A percentile compares a stretch with the other conserved stretches of the same genome.
phyloP scores from a whole-genome alignment of 805 yeast genomes.

The Myxozyma mucilagina region DNA sequence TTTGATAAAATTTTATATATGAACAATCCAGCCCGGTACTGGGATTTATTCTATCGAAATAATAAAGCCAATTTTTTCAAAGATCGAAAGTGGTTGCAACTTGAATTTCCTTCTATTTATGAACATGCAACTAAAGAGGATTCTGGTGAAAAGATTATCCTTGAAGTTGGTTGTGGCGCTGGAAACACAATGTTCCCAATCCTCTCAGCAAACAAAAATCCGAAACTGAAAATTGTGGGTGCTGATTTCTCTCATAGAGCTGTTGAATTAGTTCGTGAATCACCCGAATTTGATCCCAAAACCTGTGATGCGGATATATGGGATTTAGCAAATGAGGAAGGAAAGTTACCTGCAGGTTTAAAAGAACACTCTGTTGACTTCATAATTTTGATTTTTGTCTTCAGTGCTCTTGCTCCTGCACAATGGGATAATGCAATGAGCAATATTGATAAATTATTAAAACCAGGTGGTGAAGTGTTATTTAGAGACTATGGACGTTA shows the following conservation, averaged over 20 bases:
- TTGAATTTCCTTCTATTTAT: slow-evolving; percentile 86
- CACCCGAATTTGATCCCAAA: slow-evolving; percentile 53
- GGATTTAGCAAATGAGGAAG: slow-evolving; percentile 84
- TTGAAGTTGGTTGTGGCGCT: slow-evolving; percentile 98
- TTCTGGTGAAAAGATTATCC: slow-evolving; percentile 67
- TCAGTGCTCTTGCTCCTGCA: slow-evolving; percentile 85
- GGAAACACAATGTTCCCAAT: slow-evolving; percentile 96
- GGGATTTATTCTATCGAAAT: slow-evolving; percentile 92
- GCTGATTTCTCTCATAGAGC: slow-evolving; percentile 91
- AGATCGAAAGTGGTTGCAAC: slow-evolving; percentile 92
- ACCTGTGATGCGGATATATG: slow-evolving; percentile 84
- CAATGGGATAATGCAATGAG: slow-evolving; percentile 84
- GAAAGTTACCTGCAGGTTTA: slow-evolving; percentile 77
- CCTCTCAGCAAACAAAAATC: slow-evolving; percentile 76
- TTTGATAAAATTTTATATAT: slow-evolving; percentile 77
- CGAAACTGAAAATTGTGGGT: slow-evolving; percentile 70
- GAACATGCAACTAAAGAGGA: slow-evolving; percentile 67
- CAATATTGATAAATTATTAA: slow-evolving; percentile 69
- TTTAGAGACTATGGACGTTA: slow-evolving; percentile 95
- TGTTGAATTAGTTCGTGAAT: slow-evolving; percentile 73
- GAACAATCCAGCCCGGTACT: slow-evolving; percentile 84
- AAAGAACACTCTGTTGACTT: slow-evolving; percentile 82
- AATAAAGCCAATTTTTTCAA: slow-evolving; percentile 93
- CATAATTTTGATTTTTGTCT: slow-evolving; percentile 92
- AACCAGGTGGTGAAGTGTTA: slow-evolving; percentile 88